These are phyloP conservation scores for Forsythia suspensa DNA, from an alignment of 257 asterid species.

Conservation along the genomic window DNA sequence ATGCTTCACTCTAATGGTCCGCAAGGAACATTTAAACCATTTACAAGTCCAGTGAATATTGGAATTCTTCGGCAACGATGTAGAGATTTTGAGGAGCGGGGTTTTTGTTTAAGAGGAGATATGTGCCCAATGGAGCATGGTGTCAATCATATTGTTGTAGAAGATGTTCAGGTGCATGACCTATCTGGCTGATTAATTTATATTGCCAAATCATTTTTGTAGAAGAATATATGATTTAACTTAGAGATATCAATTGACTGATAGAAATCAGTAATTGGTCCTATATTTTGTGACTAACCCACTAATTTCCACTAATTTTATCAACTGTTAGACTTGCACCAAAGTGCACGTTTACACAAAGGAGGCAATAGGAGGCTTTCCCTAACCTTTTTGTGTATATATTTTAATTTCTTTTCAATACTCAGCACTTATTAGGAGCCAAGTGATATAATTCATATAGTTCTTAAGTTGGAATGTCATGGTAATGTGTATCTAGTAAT, in stretches of 20 bases:
- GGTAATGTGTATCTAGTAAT: conserved; percentile 5
- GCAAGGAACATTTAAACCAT: conserved; percentile 69
- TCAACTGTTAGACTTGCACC: too few relatives aligned
- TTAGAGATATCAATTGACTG: too few relatives aligned
- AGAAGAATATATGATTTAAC: neutral
- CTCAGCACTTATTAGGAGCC: too few relatives aligned
- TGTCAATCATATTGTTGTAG: conserved; percentile 89
- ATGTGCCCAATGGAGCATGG: conserved; percentile 99
- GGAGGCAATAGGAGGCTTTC: too few relatives aligned
- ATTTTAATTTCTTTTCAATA: too few relatives aligned
- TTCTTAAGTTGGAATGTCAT: neutral
- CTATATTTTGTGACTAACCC: too few relatives aligned
- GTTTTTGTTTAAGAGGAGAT: conserved; percentile 98
- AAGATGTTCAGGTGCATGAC: conserved; percentile 89
- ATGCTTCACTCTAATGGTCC: conserved; percentile 66
- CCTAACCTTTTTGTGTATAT: too few relatives aligned
- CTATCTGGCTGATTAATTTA: neutral
- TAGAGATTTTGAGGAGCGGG: conserved; percentile 98
- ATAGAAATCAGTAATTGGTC: too few relatives aligned
- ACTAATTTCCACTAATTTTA: too few relatives aligned
- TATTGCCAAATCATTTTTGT: neutral
- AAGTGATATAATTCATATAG: too few relatives aligned
- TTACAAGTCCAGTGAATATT: conserved; percentile 54
- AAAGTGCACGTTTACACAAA: too few relatives aligned
- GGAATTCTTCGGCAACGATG: conserved; percentile 81